A percentile compares a stretch with the other conserved stretches of the same genome.
Evolutionary conservation across 75 land plant genomes (phyloP).

Genomic region (Isoetes taiwanensis): DNA sequence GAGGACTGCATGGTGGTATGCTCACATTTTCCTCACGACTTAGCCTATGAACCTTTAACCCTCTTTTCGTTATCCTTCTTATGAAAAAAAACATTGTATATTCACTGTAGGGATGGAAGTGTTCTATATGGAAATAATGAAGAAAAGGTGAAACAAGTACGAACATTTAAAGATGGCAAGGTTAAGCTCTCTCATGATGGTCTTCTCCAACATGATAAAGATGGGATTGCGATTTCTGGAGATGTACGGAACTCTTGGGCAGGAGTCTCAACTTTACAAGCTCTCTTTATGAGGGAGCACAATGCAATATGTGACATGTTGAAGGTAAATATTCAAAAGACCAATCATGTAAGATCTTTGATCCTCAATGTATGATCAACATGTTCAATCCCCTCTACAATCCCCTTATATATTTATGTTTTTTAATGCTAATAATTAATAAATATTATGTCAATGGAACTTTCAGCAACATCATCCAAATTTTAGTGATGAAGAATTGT

Average conservation of each 20-base stretch:
- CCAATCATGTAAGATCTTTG: too few relatives aligned
- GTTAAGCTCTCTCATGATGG: conserved; percentile 32
- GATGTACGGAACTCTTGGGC: conserved; percentile 56
- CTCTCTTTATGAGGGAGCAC: conserved; percentile 52
- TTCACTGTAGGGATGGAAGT: conserved; percentile 71
- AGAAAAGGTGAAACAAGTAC: conserved; percentile 19
- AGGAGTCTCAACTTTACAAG: conserved; percentile 38
- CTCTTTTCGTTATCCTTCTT: neutral
- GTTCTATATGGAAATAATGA: conserved; percentile 46
- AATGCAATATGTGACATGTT: conserved; percentile 50
- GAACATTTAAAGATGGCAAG: conserved; percentile 51
- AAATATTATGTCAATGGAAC: neutral
- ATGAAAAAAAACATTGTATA: neutral
- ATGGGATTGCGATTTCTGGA: conserved; percentile 40
- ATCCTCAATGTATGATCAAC: too few relatives aligned
- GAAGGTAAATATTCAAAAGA: too few relatives aligned
- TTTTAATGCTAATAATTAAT: neutral
- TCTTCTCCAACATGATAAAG: conserved; percentile 25
- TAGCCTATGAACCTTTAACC: neutral
- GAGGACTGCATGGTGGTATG: conserved; percentile 61
- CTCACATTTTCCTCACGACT: neutral
- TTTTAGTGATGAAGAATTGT: conserved; percentile 39
- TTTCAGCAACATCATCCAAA: conserved; percentile 28
- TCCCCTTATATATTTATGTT: too few relatives aligned
- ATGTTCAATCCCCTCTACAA: too few relatives aligned